Evolutionary conservation across 352 stramenopile species (phyloP).

Genomic region (Stephanocyclus meneghinianus): DNA sequence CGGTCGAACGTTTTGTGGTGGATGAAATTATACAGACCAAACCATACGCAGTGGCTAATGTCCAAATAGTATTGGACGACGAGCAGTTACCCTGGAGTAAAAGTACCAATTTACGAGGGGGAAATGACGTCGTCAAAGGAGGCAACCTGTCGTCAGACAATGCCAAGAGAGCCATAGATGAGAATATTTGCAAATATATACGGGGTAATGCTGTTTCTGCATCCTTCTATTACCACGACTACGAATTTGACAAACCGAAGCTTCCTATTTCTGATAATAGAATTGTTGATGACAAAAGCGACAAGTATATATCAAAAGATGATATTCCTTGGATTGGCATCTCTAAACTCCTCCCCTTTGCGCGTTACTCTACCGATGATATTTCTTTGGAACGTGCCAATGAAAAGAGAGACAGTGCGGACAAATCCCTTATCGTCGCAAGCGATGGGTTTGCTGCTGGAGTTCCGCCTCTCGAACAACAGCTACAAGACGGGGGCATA

Average conservation of each 20-base stretch:
- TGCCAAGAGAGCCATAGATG: slow-evolving; percentile 9
- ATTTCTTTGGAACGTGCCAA: slow-evolving; percentile 29
- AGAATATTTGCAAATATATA: slow-evolving; percentile 36
- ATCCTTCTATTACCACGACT: slow-evolving; percentile 70
- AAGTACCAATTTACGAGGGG: not conserved
- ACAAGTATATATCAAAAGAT: slow-evolving; percentile 45
- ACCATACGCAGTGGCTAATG: slow-evolving; percentile 69
- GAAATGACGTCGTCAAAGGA: not conserved
- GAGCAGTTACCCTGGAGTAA: slow-evolving; percentile 58
- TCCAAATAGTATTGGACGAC: slow-evolving; percentile 71
- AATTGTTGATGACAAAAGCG: slow-evolving; percentile 7
- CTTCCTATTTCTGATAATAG: slow-evolving; percentile 34
- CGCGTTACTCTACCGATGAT: slow-evolving; percentile 50
- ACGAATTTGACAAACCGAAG: slow-evolving; percentile 66
- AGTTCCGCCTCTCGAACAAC: slow-evolving; percentile 57
- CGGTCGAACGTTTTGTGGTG: slow-evolving; percentile 74
- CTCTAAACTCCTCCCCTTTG: slow-evolving; percentile 62
- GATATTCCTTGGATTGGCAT: slow-evolving; percentile 63
- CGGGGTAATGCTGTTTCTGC: slow-evolving; percentile 51
- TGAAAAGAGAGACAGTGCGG: slow-evolving; percentile 13
- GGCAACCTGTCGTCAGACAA: not conserved
- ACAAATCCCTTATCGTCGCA: not conserved
- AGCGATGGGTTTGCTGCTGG: slow-evolving; percentile 5
- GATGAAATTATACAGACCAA: slow-evolving; percentile 53
- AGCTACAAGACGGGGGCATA: slow-evolving; percentile 56